Evolutionary conservation across 1,284 basidiomycete genomes (phyloP).

Genomic region (Cutaneotrichosporon daszewskae): DNA sequence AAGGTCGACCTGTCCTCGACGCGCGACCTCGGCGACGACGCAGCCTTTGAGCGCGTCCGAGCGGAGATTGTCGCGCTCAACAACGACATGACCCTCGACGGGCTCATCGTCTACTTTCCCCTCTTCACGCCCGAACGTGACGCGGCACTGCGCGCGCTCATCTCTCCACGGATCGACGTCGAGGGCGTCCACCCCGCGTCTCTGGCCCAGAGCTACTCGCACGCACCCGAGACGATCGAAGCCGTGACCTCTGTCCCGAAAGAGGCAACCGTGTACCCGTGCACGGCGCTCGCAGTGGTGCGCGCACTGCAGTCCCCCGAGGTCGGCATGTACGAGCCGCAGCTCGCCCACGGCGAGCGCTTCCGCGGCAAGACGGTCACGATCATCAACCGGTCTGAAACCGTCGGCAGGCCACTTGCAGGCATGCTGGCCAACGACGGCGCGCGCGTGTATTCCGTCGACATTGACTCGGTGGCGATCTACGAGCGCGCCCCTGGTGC

Average conservation of each 20-base stretch:
- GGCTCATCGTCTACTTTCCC: slow-evolving; percentile 28
- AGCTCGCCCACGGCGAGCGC: slow-evolving; percentile 5
- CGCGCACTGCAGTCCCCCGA: slow-evolving; percentile 19
- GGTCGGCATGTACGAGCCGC: slow-evolving; percentile 7
- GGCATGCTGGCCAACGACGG: slow-evolving; percentile 93
- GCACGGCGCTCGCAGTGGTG: slow-evolving; percentile 28
- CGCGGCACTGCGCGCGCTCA: slow-evolving; percentile 19
- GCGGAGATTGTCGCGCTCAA: slow-evolving; percentile 15
- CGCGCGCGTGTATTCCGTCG: slow-evolving; percentile 87
- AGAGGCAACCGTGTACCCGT: slow-evolving; percentile 20
- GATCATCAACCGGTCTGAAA: slow-evolving; percentile 95
- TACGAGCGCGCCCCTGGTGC: not conserved
- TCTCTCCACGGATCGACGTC: slow-evolving; percentile 28
- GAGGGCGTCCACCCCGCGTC: slow-evolving; percentile 24
- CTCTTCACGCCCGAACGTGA: slow-evolving; percentile 21
- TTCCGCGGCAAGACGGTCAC: slow-evolving; percentile 65
- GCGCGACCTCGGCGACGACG: not conserved
- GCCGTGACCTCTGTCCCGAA: slow-evolving; percentile 6
- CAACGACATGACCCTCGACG: slow-evolving; percentile 20
- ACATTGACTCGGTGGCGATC: slow-evolving; percentile 63
- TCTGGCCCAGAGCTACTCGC: slow-evolving; percentile 6
- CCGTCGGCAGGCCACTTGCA: slow-evolving; percentile 89
- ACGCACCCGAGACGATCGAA: slow-evolving; percentile 7
- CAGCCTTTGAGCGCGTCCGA: slow-evolving; percentile 9
- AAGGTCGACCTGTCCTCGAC: slow-evolving; percentile 6